Conservation (phyloP, 2,329 filamentous ascomycete genomes). For the Aspergillus ustus region DNA sequence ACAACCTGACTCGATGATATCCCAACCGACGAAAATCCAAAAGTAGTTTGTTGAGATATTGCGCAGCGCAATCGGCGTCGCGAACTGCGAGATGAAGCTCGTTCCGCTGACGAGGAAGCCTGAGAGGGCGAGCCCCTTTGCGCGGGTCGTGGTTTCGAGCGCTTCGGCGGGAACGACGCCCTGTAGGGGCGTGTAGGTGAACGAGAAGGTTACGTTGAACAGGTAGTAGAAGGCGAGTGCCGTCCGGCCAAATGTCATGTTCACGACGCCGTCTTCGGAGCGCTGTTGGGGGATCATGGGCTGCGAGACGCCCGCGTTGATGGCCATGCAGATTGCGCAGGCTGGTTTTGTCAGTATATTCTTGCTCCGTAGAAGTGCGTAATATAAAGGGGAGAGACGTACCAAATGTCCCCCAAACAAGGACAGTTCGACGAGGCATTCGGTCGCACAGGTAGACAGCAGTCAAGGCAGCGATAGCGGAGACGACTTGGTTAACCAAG, state of each 20-base stretch:
- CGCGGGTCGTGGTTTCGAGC: constrained; percentile 54
- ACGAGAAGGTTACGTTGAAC: constrained; percentile 56
- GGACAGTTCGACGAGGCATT: constrained; percentile 54
- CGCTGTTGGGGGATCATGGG: constrained; percentile 34
- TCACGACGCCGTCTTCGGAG: constrained; percentile 31
- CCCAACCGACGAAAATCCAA: constrained; percentile 57
- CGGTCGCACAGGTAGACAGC: constrained; percentile 52
- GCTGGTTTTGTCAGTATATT: constrained; percentile 15
- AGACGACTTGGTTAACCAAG: constrained; percentile 14
- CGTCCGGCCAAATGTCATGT: constrained; percentile 46
- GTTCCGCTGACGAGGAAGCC: constrained; percentile 53
- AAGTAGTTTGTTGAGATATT: constrained; percentile 47
- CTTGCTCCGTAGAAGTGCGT: background rate
- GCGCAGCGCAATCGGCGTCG: constrained; percentile 51
- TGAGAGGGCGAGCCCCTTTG: constrained; percentile 54
- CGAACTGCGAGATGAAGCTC: constrained; percentile 57
- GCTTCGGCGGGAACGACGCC: constrained; percentile 54
- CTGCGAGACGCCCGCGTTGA: constrained; percentile 53
- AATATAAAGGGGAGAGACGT: background rate
- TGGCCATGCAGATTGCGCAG: constrained; percentile 49
- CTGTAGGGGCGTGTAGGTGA: constrained; percentile 57
- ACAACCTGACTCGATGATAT: constrained; percentile 46
- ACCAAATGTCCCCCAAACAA: constrained; percentile 51
- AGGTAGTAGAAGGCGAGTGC: constrained; percentile 56
- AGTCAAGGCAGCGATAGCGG: constrained; percentile 28